Base-by-base conservation (phyloP, 257 asterid genomes). In the Coffea eugenioides region DNA sequence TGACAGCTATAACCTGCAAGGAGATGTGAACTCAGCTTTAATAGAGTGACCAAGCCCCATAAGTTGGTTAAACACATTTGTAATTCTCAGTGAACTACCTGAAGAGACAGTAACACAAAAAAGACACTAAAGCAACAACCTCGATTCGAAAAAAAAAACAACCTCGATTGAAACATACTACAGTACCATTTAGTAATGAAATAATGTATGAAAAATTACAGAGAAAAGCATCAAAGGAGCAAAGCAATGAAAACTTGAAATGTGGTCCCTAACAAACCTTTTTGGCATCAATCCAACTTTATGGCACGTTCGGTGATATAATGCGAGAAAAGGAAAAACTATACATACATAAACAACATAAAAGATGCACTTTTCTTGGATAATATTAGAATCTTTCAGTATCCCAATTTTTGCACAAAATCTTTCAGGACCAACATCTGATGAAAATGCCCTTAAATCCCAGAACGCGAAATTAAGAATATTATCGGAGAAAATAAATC, bases 1-100 rank as follows among this genome's bases (percentile, higher is more conserved):
- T 96, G 43, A 96, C 93, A 10, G 98, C 98, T 77, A 96, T 90
- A 49, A 96, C 99, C 99, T 56, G 88, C 77, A 84, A 78, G 14
- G 52, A n/a, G 77, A 36, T 14, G 70, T 15, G 54, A 46, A 54
- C 20, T 69, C 68, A 49, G 6, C 16, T 48, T 3, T 12, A 59
- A 43, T 9, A 65, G 8, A 54, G 25, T 25, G 59, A 56, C 71
- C 21, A 41, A 61, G 52, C 15, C 31, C 15, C 49, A 8, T 45
- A 45, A 46, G 25, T 46, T 45, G 64, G 64, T 64, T 36, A 0
- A 25, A 48, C 34, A 39, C 73, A 27, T 62, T 46, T 56, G 52
- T 46, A 4, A 64, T 25, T 64, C 7, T 36, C 27, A 5, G 18
- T 3, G 18, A 45, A 45, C 75, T 71, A 10, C 34, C 41, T 45